Percentiles rank a stretch among this genome's conserved stretches.
phyloP scores from a whole-genome alignment of 1,284 basidiomycete genomes.

The Puccinia hordei region DNA sequence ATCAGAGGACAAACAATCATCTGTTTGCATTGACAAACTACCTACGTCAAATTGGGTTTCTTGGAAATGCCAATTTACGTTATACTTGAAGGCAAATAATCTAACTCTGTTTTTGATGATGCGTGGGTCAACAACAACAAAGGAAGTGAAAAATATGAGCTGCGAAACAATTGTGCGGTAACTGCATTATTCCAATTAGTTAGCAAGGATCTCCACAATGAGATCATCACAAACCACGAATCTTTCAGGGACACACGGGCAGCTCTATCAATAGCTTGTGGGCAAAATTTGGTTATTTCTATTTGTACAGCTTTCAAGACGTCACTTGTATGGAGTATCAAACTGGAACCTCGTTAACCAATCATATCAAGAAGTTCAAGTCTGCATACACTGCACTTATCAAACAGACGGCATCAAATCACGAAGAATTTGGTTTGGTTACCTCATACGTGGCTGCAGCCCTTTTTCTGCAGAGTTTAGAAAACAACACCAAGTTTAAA shows the following conservation, averaged over 20 bases:
- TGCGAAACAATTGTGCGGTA: not conserved
- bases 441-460: not conserved
- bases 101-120: not conserved
- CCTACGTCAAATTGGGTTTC: not conserved
- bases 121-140: not conserved
- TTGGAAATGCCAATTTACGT: not conserved
- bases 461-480: not conserved
- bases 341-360: not conserved
- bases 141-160: not conserved
- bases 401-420: not conserved
- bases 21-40: not conserved
- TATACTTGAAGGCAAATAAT: not conserved
- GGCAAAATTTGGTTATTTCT: not conserved
- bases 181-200: not conserved
- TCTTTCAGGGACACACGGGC: not conserved
- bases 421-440: not conserved
- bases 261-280: not conserved
- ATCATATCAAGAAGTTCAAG: not conserved
- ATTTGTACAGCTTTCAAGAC: not conserved
- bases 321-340: not conserved
- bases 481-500: conserved; percentile 6
- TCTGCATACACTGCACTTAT: not conserved
- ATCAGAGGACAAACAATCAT: not conserved
- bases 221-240: not conserved
- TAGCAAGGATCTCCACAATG: not conserved